Percentiles rank a stretch among this genome's conserved stretches.
These are phyloP conservation scores for Suillus alpinus DNA, from an alignment of 768 basidiomycete species.

Conservation along the genomic window DNA sequence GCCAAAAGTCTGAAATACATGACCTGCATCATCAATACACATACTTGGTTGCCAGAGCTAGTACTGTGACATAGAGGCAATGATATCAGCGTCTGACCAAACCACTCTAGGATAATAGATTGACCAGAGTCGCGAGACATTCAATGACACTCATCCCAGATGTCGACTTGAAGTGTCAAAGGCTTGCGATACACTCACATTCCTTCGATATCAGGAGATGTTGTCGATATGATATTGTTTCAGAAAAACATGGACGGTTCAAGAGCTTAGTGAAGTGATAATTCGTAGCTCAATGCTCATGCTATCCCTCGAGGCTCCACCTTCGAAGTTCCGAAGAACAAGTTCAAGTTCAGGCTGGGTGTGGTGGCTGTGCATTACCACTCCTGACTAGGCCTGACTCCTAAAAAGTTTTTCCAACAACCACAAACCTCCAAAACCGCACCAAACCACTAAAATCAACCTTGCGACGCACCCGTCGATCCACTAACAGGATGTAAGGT, in stretches of 20 bases:
- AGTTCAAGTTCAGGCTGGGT: background rate
- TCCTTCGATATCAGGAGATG: background rate
- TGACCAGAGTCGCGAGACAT: background rate
- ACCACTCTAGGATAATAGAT: background rate
- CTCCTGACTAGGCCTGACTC: too few relatives aligned
- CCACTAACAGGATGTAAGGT: slow-evolving; percentile 3
- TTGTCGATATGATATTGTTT: background rate
- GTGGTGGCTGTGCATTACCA: background rate
- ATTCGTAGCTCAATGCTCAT: background rate
- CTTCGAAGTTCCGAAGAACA: background rate
- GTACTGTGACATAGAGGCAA: background rate
- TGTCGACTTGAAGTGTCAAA: background rate
- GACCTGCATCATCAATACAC: background rate
- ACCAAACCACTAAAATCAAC: slow-evolving; percentile 6
- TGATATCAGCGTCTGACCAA: too few relatives aligned
- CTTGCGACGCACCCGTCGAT: slow-evolving; percentile 4
- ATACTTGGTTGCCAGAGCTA: background rate
- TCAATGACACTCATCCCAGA: background rate
- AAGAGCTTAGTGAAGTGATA: background rate
- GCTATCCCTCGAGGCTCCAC: background rate
- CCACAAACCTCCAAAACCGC: slow-evolving; percentile 2
- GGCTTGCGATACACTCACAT: background rate
- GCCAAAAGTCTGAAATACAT: background rate
- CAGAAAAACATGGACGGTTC: background rate
- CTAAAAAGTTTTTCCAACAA: background rate